Evolutionary conservation across 192 early-diverging fungal genomes (phyloP).

Genomic region (Helicostylum pulchrum): DNA sequence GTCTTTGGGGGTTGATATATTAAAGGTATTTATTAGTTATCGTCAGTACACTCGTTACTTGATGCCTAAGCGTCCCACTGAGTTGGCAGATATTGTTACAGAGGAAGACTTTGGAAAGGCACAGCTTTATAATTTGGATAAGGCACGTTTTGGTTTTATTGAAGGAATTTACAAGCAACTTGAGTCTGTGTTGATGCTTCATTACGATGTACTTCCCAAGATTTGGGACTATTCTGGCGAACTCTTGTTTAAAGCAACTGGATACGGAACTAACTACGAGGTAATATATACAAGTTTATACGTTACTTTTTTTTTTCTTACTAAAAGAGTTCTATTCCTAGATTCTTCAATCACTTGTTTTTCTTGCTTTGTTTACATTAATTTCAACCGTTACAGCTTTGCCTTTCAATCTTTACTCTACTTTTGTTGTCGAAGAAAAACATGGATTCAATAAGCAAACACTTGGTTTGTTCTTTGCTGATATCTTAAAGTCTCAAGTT

Average conservation of each 20-base stretch:
- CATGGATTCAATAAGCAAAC: conserved; percentile 98
- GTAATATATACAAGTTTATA: conserved; percentile 32
- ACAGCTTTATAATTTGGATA: conserved; percentile 83
- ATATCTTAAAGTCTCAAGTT: conserved; percentile 69
- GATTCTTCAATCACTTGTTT: conserved; percentile 84
- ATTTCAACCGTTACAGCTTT: conserved; percentile 63
- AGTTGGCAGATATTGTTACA: conserved; percentile 65
- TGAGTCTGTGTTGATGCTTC: conserved; percentile 64
- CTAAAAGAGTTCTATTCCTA: conserved; percentile 19
- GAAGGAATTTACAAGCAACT: conserved; percentile 57
- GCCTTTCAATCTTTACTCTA: conserved; percentile 83
- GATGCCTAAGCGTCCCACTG: conserved; percentile 65
- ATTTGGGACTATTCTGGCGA: conserved; percentile 65
- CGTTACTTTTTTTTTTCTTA: background rate
- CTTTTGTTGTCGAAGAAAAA: conserved; percentile 91
- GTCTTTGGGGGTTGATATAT: background rate
- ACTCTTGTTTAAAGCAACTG: conserved; percentile 45
- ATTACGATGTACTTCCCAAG: conserved; percentile 69
- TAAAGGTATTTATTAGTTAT: conserved; percentile 37
- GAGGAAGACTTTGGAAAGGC: conserved; percentile 80
- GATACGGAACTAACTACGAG: conserved; percentile 66
- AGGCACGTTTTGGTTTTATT: conserved; percentile 74
- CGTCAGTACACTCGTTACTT: conserved; percentile 75
- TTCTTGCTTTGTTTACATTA: conserved; percentile 57
- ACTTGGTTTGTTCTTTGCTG: conserved; percentile 69